Conservation (phyloP, 2,329 filamentous ascomycete species). For the Stemphylium lycopersici region DNA sequence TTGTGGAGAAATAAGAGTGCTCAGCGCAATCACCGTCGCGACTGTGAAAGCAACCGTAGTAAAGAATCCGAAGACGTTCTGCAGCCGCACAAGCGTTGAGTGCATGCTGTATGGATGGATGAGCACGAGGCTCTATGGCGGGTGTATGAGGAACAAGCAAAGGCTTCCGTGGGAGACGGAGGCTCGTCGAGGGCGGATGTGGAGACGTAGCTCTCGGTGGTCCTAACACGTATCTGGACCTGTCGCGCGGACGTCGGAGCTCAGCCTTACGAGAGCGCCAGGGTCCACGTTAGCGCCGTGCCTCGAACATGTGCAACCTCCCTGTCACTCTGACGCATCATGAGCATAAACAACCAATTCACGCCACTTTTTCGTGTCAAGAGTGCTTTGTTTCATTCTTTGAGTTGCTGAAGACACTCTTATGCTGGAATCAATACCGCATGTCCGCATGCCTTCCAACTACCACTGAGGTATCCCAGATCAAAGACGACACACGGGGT, state of each 20-base stretch:
- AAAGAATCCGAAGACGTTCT: constrained; percentile 98
- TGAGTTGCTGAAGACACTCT: not conserved
- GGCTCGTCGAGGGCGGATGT: constrained; percentile 9
- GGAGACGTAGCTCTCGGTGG: constrained; percentile 19
- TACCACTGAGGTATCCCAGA: too few relatives aligned
- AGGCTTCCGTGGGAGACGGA: constrained; percentile 1
- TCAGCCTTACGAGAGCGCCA: constrained; percentile 29
- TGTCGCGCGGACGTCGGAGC: constrained; percentile 26
- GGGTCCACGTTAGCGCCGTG: constrained; percentile 10
- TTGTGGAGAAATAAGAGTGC: constrained; percentile 74
- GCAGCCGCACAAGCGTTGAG: constrained; percentile 80
- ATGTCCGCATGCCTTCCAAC: not conserved
- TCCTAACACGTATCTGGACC: constrained; percentile 48
- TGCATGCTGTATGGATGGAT: constrained; percentile 66
- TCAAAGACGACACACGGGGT: too few relatives aligned
- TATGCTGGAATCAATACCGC: not conserved
- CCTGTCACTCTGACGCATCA: too few relatives aligned
- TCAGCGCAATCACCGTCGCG: constrained; percentile 78
- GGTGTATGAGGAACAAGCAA: not conserved
- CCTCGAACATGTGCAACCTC: not conserved
- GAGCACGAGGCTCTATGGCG: not conserved
- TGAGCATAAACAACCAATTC: not conserved
- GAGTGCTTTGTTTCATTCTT: not conserved
- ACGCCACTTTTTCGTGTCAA: not conserved
- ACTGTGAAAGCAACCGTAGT: constrained; percentile 89